phyloP scores from a whole-genome alignment of 441 rosid genomes.

The Jatropha podagrica region DNA sequence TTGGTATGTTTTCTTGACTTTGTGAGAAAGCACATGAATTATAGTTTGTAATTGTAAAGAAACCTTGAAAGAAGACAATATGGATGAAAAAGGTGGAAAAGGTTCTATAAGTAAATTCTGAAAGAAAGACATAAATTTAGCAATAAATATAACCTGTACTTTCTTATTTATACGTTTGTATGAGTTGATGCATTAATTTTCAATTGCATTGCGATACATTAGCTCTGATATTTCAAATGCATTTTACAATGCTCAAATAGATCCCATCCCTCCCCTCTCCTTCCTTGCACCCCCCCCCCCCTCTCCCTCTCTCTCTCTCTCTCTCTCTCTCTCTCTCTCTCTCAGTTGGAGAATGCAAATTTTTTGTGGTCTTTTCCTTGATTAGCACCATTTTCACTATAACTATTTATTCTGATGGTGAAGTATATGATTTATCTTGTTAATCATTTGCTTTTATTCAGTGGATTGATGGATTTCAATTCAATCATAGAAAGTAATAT shows the following conservation, averaged over 20 bases:
- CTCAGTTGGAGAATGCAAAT: not conserved
- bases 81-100: not conserved
- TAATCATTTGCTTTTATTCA: too few species aligned
- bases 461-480: too few species aligned
- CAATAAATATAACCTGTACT: not conserved
- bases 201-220: not conserved
- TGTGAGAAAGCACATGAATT: not conserved
- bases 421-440: too few species aligned
- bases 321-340: too few species aligned
- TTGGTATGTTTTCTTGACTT: slow-evolving; percentile 50
- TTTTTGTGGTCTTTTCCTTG: not conserved
- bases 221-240: not conserved
- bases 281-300: too few species aligned
- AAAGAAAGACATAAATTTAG: too few species aligned
- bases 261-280: not conserved
- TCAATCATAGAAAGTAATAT: too few species aligned
- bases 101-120: not conserved
- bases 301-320: not conserved
- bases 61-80: not conserved
- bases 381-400: not conserved
- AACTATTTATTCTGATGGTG: not conserved
- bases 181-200: not conserved
- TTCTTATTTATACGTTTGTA: not conserved
- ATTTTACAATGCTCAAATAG: not conserved
- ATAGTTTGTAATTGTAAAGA: not conserved